Evolutionary conservation across 805 yeast species (phyloP), one percentile per base, ranked within the genome.

Genomic region (Saccharomycopsis lassenensis): DNA sequence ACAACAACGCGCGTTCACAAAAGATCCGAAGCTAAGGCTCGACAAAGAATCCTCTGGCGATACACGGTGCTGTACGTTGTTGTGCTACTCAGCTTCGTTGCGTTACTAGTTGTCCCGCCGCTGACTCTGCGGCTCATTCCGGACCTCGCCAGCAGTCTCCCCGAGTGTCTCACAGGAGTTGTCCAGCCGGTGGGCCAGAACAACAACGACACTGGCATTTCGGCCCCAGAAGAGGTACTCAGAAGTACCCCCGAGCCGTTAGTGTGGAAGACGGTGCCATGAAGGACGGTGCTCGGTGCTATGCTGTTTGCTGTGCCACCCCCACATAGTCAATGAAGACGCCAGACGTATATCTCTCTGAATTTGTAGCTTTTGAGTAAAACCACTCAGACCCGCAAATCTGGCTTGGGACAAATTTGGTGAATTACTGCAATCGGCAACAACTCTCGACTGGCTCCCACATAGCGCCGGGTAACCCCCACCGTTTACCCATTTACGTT

Each of bases 41-140:
- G 98, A 62, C 85, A 81, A 80, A 79, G 98, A 67, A 89, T 91
- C 94, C 94, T 91, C 24, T 77, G 82, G 62, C 86, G 85, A 63
- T 91, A 91, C 69, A 77, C 93, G 45, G 61, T 82, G 7, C 66
- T 93, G 57, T 91, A 77, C 71, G 75, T 84, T 52, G 50, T 63
- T 39, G 63, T 91, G 44, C 62, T 93, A 51, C 55, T 73, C 33
- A 53, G 85, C 42, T 86, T 86, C 51, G 73, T 76, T 46, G 78
- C 71, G 32, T 61, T 89, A 58, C 77, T 91, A 54, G 79, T 77
- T 46, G 96, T 91, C 30, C 98, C 99, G 47, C 95, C 95, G 24
- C 79, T 72, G 46, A 97, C 89, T 19, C 73, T 84, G 31, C 61
- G 70, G 37, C 62, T 68, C 37, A 65, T 76, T 46, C 52, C 62